Conservation (phyloP, 2,329 filamentous ascomycete species). For the Aspergillus melleus region DNA sequence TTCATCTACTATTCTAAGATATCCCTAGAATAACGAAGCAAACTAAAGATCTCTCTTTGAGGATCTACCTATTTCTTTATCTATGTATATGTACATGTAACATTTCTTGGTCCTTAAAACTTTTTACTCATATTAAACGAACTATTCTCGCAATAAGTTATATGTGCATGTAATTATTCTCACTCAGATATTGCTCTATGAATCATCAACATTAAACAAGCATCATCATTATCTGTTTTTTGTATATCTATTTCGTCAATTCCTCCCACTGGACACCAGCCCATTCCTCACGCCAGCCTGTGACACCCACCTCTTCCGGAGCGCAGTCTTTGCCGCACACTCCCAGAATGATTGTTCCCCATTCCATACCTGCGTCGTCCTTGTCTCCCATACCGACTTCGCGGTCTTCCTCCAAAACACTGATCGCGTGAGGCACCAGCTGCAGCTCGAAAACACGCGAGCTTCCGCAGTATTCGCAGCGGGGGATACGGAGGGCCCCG, state of each 20-base stretch:
- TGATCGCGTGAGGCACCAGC: slow-evolving; percentile 85
- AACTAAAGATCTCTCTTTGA: background rate
- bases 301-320: slow-evolving; percentile 60
- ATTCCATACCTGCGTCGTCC: slow-evolving; percentile 84
- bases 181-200: slow-evolving; percentile 3
- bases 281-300: slow-evolving; percentile 91
- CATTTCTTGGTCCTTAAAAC: background rate
- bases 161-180: background rate
- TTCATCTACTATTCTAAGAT: slow-evolving; percentile 7
- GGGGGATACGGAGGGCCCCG: slow-evolving; percentile 58
- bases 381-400: slow-evolving; percentile 59
- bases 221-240: slow-evolving; percentile 7
- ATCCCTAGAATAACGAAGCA: slow-evolving; percentile 10
- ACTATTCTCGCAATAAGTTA: background rate
- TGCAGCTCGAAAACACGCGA: slow-evolving; percentile 86
- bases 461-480: slow-evolving; percentile 73
- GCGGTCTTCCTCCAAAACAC: slow-evolving; percentile 77
- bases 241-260: slow-evolving; percentile 21
- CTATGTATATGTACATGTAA: background rate
- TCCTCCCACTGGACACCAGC: slow-evolving; percentile 99
- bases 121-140: background rate
- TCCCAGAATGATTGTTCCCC: slow-evolving; percentile 87
- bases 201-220: slow-evolving; percentile 20
- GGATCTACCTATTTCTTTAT: background rate
- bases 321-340: slow-evolving; percentile 82